These are phyloP conservation scores for Begonia fuchsioides DNA, from an alignment of 306 rosid species.

Conservation along the genomic window DNA sequence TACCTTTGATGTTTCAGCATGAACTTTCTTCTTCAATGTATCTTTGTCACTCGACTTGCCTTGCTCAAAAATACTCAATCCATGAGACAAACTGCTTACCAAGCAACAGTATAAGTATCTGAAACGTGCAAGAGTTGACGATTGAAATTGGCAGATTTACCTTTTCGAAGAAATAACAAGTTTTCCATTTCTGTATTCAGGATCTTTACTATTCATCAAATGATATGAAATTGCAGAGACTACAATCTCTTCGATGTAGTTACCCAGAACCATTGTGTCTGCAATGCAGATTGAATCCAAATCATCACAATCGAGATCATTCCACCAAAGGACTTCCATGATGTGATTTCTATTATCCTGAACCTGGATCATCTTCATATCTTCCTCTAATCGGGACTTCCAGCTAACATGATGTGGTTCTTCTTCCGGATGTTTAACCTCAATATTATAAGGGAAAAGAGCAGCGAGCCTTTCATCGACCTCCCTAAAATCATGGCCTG, in stretches of 20 bases:
- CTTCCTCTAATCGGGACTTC: slow-evolving; percentile 79
- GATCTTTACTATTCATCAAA: slow-evolving; percentile 75
- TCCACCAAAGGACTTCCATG: slow-evolving; percentile 79
- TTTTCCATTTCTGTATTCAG: slow-evolving; percentile 85
- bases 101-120: slow-evolving; percentile 8
- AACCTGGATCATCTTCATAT: slow-evolving; percentile 77
- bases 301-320: slow-evolving; percentile 88
- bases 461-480: slow-evolving; percentile 47
- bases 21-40: slow-evolving; percentile 42
- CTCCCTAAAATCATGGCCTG: slow-evolving; percentile 38
- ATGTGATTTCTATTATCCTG: slow-evolving; percentile 91
- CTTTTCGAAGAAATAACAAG: slow-evolving; percentile 64
- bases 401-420: slow-evolving; percentile 80
- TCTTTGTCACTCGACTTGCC: slow-evolving; percentile 41
- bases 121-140: slow-evolving; percentile 27
- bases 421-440: slow-evolving; percentile 69
- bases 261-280: slow-evolving; percentile 71
- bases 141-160: slow-evolving; percentile 17
- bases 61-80: slow-evolving; percentile 58
- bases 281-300: slow-evolving; percentile 57
- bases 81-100: slow-evolving; percentile 73
- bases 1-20: slow-evolving; percentile 46
- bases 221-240: slow-evolving; percentile 88
- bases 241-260: slow-evolving; percentile 85
- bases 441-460: slow-evolving; percentile 75